Evolutionary conservation across 331 rosid genomes (phyloP).

Genomic region (Erythrophleum ivorense): DNA sequence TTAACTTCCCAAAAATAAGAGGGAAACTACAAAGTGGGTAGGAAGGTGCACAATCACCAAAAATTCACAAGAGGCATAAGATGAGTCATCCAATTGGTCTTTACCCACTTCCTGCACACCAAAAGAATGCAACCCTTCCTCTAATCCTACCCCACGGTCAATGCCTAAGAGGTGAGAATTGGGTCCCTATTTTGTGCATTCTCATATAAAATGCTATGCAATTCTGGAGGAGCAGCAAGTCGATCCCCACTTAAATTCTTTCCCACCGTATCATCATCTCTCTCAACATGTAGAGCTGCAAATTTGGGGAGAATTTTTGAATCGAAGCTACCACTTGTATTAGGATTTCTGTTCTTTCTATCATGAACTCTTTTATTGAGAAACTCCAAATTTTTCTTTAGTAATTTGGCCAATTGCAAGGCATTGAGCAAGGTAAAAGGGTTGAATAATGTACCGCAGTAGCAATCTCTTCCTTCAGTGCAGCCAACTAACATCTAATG

Average conservation of each 20-base stretch:
- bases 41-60: not conserved
- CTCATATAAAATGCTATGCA: not conserved
- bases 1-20: not conserved
- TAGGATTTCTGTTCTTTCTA: not conserved
- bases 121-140: not conserved
- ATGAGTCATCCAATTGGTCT: not conserved
- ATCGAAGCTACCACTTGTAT: not conserved
- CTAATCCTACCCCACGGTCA: not conserved
- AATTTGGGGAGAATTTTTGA: not conserved
- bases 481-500: not conserved
- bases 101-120: not conserved
- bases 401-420: not conserved
- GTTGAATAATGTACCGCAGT: not conserved
- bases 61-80: not conserved
- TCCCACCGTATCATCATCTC: not conserved
- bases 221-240: not conserved
- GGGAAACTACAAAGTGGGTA: not conserved
- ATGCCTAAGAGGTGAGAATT: not conserved
- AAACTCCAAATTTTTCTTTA: not conserved
- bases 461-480: not conserved
- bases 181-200: not conserved
- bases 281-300: not conserved
- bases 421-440: not conserved
- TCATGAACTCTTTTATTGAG: not conserved
- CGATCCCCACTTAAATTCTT: not conserved